Base-by-base conservation (phyloP, 768 basidiomycete genomes). In the Pisolithus orientalis region DNA sequence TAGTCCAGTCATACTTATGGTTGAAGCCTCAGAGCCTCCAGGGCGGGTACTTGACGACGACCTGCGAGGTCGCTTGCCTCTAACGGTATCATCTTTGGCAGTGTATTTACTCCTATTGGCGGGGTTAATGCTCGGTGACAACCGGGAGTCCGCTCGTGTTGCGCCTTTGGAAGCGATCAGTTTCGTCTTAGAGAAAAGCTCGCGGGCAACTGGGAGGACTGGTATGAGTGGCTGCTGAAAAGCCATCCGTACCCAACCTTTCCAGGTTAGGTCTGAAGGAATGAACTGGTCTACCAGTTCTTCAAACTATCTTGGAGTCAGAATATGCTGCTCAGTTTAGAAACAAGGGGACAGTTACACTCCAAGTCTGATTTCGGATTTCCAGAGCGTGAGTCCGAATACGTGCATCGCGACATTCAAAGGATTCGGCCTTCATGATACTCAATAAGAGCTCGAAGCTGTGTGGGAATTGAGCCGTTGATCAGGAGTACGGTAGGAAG, bases 341-440 rank as follows among this genome's bases (percentile, higher is more conserved):
- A 46, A 51, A 29, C 29, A 16, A 51, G 48, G 21, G 29, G 24
- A 43, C 3, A 75, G 85, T 57, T 68, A 90, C 88, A 70, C 87
- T 90, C 79, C 80, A 85, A 3, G 87, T 89, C 61, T 87, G 84
- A 58, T 90, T 90, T 53, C 82, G 82, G 65, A 89, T 93, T 59
- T 87, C 84, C 39, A 95, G 74, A 47, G 83, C 80, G 32, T 90
- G 83, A 5, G 90, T 92, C 54, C 81, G 80, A 64, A 94, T 88
- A 31, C 79, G 80, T 9, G 86, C 87, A 57, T 89, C 85, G 17
- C 80, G 82, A 55, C 84, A 90, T 50, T 89, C 84, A 63, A 96
- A 89, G 14, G 92, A 92, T 50, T 87, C 87, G 55, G 86, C 84
- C 62, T 88, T 88, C 66, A 83, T 80, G 57, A 90, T 84, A 61